Evolutionary conservation across 352 stramenopile genomes (phyloP), one percentile per base, ranked within the genome.

Genomic region (Phytophthora macrochlamydospora): DNA sequence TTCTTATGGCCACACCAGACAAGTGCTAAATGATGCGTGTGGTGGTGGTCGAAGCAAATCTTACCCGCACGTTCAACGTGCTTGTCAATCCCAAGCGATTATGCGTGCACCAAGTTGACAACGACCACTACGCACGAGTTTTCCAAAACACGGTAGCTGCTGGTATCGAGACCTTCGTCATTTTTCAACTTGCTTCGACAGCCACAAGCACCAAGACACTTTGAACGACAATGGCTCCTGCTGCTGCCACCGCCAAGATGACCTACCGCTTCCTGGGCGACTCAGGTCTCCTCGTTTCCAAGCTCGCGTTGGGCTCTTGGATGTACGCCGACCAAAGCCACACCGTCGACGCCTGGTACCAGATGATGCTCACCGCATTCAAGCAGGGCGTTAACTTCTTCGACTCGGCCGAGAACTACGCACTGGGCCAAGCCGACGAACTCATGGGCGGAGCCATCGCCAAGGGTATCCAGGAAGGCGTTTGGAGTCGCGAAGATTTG

Each of bases 361-460:
- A 51, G 12, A 69, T 69, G 53, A 56, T 69, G 62, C 13, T 44
- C 9, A 69, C 38, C 5, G 62, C 62, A 12, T 69, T 69, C 55
- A 14, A 50, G 49, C 29, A 59, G 7, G 80, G 77, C 2, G 63
- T 89, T 49, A 89, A 85, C 61, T 81, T 87, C 29, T 76, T 85
- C 44, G 78, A 70, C 56, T 57, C 49, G 0, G 62, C 62, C 12
- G 62, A 70, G 35, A 51, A 43, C 29, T 70, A 70, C 54, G 48
- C 40, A 4, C 2, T 50, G 13, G 62, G 62, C 2, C 38, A 33
- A 2, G 55, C 54, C 0, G 62, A 69, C n/a, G 50, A 52, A 8
- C 40, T 59, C 7, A 83, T 83, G 60, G 80, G 78, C 9, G 57
- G 71, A 28, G 65, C 80, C 0, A 67, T 89, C 24, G 73, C 78